Percentiles rank a stretch among this genome's conserved stretches.
Evolutionary conservation across 2,329 filamentous ascomycete species (phyloP).

Genomic region (Plenodomus tracheiphilus): DNA sequence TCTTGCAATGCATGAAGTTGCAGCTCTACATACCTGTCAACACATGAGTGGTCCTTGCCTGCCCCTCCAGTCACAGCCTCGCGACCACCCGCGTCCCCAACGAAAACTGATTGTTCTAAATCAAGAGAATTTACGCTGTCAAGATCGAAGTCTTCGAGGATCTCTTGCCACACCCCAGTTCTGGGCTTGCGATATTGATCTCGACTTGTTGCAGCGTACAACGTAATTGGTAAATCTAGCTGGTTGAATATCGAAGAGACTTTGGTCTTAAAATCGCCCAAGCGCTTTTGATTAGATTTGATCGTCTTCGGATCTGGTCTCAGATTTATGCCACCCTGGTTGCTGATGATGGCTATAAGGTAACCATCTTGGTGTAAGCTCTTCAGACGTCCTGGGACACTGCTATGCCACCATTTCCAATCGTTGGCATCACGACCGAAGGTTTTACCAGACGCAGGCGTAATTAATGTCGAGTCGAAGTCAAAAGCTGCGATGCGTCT

Average conservation of each 20-base stretch:
- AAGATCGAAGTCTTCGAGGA: constrained; percentile 57
- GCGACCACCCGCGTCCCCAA: constrained; percentile 77
- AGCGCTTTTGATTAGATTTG: constrained; percentile 67
- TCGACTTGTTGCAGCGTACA: constrained; percentile 85
- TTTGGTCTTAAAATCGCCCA: constrained; percentile 83
- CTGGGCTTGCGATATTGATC: constrained; percentile 87
- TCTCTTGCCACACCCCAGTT: constrained; percentile 81
- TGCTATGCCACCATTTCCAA: constrained; percentile 91
- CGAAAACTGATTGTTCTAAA: constrained; percentile 73
- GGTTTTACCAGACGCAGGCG: constrained; percentile 76
- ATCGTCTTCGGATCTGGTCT: constrained; percentile 72
- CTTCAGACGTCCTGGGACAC: constrained; percentile 69
- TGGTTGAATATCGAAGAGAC: constrained; percentile 68
- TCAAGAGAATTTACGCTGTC: constrained; percentile 64
- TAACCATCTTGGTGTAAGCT: constrained; percentile 75
- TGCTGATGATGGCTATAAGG: constrained; percentile 78
- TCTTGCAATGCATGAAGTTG: constrained; percentile 11
- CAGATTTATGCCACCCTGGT: constrained; percentile 82
- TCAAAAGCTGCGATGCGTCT: constrained; percentile 45
- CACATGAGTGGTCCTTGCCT: constrained; percentile 62
- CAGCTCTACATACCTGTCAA: constrained; percentile 55
- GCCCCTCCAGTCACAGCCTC: constrained; percentile 47
- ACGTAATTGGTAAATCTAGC: constrained; percentile 72
- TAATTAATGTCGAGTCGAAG: constrained; percentile 81
- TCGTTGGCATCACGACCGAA: constrained; percentile 72